A percentile compares a stretch with the other conserved stretches of the same genome.
phyloP scores from a whole-genome alignment of 192 early-diverging fungal species.

The Linnemannia schmuckeri region DNA sequence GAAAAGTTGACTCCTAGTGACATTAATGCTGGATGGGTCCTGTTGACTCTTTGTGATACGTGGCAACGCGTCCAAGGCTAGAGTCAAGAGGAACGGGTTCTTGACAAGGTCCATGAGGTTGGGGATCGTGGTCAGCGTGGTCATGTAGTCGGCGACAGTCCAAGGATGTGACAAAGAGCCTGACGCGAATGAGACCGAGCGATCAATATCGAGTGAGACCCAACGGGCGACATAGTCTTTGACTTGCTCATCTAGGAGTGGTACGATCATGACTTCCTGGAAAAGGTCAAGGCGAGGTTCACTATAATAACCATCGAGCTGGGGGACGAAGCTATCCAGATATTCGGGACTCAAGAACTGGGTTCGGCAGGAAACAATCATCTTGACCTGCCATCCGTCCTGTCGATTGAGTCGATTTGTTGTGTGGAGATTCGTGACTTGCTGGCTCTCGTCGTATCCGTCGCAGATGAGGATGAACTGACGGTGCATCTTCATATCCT shows the following conservation, averaged over 20 bases:
- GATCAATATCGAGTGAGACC: background rate
- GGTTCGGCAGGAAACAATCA: conserved; percentile 6
- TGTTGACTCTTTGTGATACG: background rate
- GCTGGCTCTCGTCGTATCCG: conserved; percentile 8
- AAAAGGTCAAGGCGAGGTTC: background rate
- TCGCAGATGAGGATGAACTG: conserved; percentile 11
- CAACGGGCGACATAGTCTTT: background rate
- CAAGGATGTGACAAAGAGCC: background rate
- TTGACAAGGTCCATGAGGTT: background rate
- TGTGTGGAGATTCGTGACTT: background rate
- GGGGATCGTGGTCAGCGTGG: background rate
- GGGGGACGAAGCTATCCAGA: background rate
- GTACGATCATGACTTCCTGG: background rate
- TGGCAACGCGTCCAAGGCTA: background rate
- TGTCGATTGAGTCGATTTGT: background rate
- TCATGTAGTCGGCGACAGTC: background rate
- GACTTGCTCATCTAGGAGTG: background rate
- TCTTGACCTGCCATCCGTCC: background rate
- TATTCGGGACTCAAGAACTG: background rate
- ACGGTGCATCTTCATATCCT: background rate
- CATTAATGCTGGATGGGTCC: background rate
- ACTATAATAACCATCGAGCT: too few relatives aligned
- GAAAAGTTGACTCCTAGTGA: background rate
- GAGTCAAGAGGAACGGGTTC: background rate
- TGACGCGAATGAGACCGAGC: too few relatives aligned